A percentile compares a stretch with the other conserved stretches of the same genome.
These are phyloP conservation scores for Globisporangium spiculum DNA, from an alignment of 352 stramenopile species.

Conservation along the genomic window DNA sequence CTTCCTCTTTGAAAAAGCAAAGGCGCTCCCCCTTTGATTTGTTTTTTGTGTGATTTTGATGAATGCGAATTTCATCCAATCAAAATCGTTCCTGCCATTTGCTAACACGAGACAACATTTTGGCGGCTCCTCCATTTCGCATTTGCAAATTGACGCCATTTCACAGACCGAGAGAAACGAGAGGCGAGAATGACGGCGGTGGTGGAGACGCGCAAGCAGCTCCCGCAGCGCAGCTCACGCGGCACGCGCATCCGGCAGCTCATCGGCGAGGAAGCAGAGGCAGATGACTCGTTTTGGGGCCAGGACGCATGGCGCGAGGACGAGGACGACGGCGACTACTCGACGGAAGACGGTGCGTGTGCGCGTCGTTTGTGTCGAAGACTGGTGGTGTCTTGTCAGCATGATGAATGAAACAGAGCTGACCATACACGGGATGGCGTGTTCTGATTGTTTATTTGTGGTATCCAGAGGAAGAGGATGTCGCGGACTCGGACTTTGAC, in stretches of 20 bases:
- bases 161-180: not conserved
- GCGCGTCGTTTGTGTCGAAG: not conserved
- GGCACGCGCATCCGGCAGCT: constrained; percentile 82
- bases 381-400: not conserved
- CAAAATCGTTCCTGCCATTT: not conserved
- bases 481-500: constrained; percentile 89
- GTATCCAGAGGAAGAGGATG: constrained; percentile 78
- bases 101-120: not conserved
- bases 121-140: not conserved
- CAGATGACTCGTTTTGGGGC: constrained; percentile 86
- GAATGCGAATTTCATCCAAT: not conserved
- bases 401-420: not conserved
- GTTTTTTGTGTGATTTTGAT: no score
- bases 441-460: not conserved
- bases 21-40: no score
- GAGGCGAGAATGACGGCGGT: not conserved
- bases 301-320: constrained; percentile 85
- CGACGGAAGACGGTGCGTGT: constrained; percentile 73
- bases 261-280: constrained; percentile 83
- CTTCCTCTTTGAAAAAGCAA: no score
- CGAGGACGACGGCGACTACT: constrained; percentile 85
- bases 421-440: not conserved
- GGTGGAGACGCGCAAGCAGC: constrained; percentile 26
- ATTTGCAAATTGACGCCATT: not conserved
- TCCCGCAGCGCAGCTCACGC: constrained; percentile 64